These are phyloP conservation scores for Sphaerulina vaccinii DNA, from an alignment of 2,329 filamentous ascomycete species.

Conservation along the genomic window DNA sequence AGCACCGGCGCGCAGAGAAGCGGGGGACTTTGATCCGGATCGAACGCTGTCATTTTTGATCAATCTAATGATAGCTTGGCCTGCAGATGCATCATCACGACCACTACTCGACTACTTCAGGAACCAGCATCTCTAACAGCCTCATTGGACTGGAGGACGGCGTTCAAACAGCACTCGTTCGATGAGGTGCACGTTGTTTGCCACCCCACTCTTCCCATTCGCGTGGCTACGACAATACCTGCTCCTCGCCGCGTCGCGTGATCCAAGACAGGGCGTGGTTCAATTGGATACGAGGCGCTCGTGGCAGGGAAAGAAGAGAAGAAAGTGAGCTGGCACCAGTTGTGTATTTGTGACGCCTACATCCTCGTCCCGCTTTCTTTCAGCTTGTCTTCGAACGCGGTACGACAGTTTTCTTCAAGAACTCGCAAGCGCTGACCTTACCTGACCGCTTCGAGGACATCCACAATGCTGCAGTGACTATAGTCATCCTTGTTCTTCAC, in stretches of 20 bases:
- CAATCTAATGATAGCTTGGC: too few relatives aligned
- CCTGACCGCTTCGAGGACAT: neutral
- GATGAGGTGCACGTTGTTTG: too few relatives aligned
- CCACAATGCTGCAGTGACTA: neutral
- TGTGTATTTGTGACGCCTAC: too few relatives aligned
- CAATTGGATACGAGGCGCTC: constrained; percentile 1
- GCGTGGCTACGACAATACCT: neutral
- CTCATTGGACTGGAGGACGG: too few relatives aligned
- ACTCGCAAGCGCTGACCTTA: too few relatives aligned
- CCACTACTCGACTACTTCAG: too few relatives aligned
- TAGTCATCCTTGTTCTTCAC: neutral
- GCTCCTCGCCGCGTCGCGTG: neutral
- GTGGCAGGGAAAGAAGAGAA: neutral
- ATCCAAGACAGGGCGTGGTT: neutral
- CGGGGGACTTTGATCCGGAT: neutral
- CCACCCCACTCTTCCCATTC: too few relatives aligned
- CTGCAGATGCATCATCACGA: too few relatives aligned
- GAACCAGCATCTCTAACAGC: too few relatives aligned
- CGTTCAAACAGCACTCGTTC: too few relatives aligned
- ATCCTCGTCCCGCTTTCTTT: neutral
- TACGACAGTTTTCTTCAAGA: neutral
- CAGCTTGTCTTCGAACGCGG: neutral
- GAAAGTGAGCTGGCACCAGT: neutral
- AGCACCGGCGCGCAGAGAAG: neutral
- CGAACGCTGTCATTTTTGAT: neutral